phyloP scores from a whole-genome alignment of 73 alveolate species.

The Durusdinium trenchii region DNA sequence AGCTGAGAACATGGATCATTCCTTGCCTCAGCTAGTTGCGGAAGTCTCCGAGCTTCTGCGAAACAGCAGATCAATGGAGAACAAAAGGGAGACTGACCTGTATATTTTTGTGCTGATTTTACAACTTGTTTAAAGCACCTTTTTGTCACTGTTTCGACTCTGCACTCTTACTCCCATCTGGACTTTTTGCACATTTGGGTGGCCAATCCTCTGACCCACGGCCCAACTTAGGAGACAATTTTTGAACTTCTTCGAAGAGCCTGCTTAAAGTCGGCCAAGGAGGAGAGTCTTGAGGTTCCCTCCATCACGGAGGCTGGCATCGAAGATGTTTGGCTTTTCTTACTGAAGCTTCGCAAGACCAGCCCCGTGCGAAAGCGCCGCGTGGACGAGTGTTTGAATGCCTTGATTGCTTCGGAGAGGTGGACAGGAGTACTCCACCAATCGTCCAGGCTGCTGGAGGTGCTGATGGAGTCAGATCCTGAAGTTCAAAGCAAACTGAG shows the following conservation, averaged over 20 bases:
- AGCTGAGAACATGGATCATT: conserved; percentile 48
- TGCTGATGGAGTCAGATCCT: conserved; percentile 13
- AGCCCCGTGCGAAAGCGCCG: conserved; percentile 79
- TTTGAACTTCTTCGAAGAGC: conserved; percentile 66
- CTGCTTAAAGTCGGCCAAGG: conserved; percentile 42
- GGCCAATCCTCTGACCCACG: no score
- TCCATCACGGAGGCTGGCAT: conserved; percentile 18
- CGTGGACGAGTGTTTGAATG: conserved; percentile 72
- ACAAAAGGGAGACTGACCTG: no score
- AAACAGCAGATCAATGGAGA: conserved; percentile 80
- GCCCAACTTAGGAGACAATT: no score
- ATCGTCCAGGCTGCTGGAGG: conserved; percentile 17
- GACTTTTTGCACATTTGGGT: no score
- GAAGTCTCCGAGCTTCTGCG: conserved; percentile 66
- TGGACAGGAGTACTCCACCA: conserved; percentile 36
- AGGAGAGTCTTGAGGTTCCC: not conserved
- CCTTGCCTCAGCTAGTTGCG: conserved; percentile 19
- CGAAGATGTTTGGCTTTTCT: conserved; percentile 47
- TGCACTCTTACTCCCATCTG: no score
- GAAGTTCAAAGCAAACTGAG: conserved; percentile 25
- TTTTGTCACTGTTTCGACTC: no score
- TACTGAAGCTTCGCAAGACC: conserved; percentile 28
- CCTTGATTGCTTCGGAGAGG: conserved; percentile 40
- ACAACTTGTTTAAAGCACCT: no score
- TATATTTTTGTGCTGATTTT: no score